phyloP scores from a whole-genome alignment of 2,329 filamentous ascomycete species.

The Verticillium albo-atrum region DNA sequence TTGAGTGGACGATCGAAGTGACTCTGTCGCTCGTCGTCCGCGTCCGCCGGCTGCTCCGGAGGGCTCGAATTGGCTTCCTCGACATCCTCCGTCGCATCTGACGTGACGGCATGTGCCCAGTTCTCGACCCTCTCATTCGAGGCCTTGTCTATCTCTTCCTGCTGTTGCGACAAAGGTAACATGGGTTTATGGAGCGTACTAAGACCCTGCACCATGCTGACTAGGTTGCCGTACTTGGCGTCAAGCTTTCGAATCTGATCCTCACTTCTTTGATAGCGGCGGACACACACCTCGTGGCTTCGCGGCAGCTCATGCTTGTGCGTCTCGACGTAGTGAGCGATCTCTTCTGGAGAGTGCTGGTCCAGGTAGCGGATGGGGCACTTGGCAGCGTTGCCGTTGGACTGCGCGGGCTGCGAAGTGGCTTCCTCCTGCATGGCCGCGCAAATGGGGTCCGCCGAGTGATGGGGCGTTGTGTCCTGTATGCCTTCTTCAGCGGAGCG shows the following conservation, averaged over 20 bases:
- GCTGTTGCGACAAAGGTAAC: conserved; percentile 58
- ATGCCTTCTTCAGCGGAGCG: conserved; percentile 3
- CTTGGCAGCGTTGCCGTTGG: conserved; percentile 51
- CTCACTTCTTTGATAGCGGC: conserved; percentile 83
- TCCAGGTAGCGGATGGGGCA: conserved; percentile 93
- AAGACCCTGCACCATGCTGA: conserved; percentile 90
- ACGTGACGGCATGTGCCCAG: conserved; percentile 77
- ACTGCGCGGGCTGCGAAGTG: conserved; percentile 42
- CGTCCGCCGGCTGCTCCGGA: conserved; percentile 26
- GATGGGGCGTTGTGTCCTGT: conserved; percentile 39
- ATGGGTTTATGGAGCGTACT: conserved; percentile 85
- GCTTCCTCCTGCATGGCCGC: conserved; percentile 59
- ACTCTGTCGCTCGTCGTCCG: conserved; percentile 57
- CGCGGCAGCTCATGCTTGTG: conserved; percentile 94
- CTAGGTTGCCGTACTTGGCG: conserved; percentile 87
- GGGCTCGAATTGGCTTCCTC: conserved; percentile 34
- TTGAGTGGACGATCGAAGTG: conserved; percentile 83
- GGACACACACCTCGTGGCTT: conserved; percentile 89
- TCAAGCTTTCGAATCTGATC: conserved; percentile 83
- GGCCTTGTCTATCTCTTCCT: conserved; percentile 39
- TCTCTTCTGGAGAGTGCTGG: conserved; percentile 87
- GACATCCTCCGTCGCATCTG: conserved; percentile 30
- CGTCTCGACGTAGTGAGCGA: conserved; percentile 88
- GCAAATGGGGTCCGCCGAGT: conserved; percentile 57
- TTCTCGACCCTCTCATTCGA: conserved; percentile 73